Conservation (phyloP, 2,329 filamentous ascomycete species). For the Aspergillus uvarum region DNA sequence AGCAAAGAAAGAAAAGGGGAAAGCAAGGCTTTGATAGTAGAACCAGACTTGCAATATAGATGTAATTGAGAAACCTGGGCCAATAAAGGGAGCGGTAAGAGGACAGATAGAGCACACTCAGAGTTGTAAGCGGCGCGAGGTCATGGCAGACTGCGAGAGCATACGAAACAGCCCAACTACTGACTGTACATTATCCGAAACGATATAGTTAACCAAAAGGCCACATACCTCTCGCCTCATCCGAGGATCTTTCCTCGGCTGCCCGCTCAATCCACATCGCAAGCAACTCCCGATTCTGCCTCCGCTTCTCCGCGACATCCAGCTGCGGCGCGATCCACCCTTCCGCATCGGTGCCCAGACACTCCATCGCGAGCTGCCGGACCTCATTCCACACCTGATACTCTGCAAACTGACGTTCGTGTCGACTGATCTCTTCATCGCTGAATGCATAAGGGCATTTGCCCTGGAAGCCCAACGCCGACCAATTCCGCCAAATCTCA, state of each 20-base stretch:
- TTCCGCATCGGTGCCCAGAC: constrained; percentile 35
- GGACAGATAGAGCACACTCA: too few relatives aligned
- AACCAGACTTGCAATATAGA: too few relatives aligned
- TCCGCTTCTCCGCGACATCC: constrained; percentile 26
- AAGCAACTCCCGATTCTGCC: constrained; percentile 28
- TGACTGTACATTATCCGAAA: too few relatives aligned
- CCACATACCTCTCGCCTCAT: constrained; percentile 23
- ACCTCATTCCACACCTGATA: constrained; percentile 30
- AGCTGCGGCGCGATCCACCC: constrained; percentile 37
- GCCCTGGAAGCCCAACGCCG: constrained; percentile 23
- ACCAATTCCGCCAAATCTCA: constrained; percentile 31
- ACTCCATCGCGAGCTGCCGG: constrained; percentile 27
- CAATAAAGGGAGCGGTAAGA: too few relatives aligned
- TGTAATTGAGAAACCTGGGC: too few relatives aligned
- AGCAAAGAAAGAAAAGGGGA: too few relatives aligned
- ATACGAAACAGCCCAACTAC: too few relatives aligned
- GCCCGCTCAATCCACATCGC: constrained; percentile 20
- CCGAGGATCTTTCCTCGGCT: constrained; percentile 15
- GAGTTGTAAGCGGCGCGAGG: too few relatives aligned
- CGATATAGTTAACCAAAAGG: constrained; percentile 6
- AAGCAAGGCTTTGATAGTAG: too few relatives aligned
- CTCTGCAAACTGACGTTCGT: constrained; percentile 31
- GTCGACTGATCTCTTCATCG: constrained; percentile 27
- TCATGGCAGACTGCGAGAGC: too few relatives aligned
- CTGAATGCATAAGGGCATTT: constrained; percentile 31